Evolutionary conservation across 345 rosid species (phyloP).

Genomic region (Lumnitzera racemosa): DNA sequence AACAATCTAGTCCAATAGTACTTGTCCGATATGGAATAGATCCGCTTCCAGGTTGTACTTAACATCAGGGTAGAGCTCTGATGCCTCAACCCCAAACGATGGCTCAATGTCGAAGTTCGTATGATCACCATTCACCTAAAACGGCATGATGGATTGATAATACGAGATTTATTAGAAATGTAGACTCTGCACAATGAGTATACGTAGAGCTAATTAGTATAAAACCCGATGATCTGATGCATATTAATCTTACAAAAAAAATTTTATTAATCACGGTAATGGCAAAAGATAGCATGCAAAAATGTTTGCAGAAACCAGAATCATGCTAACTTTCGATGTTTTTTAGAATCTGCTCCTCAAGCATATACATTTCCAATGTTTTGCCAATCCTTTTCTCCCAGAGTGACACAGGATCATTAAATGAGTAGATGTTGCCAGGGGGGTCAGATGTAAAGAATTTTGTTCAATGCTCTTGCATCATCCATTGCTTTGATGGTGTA

Average conservation of each 20-base stretch:
- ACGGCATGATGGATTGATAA: constrained; percentile 4
- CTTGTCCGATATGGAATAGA: too few relatives aligned
- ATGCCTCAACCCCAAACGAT: constrained; percentile 11
- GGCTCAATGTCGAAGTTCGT: constrained; percentile 9
- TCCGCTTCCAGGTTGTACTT: too few relatives aligned
- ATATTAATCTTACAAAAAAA: too few relatives aligned
- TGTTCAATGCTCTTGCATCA: constrained; percentile 15
- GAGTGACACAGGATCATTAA: constrained; percentile 9
- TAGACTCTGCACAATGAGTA: constrained; percentile 1
- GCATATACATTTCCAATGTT: constrained; percentile 7
- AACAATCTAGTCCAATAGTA: too few relatives aligned
- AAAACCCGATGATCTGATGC: too few relatives aligned
- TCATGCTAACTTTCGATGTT: constrained; percentile 1
- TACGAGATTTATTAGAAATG: not conserved
- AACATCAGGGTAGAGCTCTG: constrained; percentile 10
- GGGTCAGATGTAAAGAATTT: constrained; percentile 10
- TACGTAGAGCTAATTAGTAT: not conserved
- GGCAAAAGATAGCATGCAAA: too few relatives aligned
- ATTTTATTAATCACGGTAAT: too few relatives aligned
- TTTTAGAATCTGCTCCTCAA: constrained; percentile 5
- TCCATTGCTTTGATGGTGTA: constrained; percentile 13
- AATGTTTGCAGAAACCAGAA: too few relatives aligned
- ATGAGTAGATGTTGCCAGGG: constrained; percentile 6
- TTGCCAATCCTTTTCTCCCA: constrained; percentile 15
- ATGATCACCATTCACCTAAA: constrained; percentile 8